phyloP scores from a whole-genome alignment of 345 rosid species.

The Eucalyptus tenuipes region DNA sequence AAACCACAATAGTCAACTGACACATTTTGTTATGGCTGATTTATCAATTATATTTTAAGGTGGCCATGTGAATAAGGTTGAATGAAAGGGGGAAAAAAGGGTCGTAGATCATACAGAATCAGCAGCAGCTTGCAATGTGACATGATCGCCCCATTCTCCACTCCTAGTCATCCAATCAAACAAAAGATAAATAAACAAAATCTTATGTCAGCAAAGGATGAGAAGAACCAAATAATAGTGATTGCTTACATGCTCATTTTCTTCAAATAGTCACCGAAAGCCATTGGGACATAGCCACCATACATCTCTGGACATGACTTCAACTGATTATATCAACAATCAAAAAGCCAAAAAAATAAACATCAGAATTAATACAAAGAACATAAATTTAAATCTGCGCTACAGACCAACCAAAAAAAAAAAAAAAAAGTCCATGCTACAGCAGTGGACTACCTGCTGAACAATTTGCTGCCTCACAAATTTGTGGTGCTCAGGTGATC shows the following conservation, averaged over 20 bases:
- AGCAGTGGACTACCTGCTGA: slow-evolving; percentile 37
- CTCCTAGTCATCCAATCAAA: slow-evolving; percentile 9
- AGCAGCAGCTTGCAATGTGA: slow-evolving; percentile 67
- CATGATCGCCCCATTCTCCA: slow-evolving; percentile 73
- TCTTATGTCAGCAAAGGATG: neutral
- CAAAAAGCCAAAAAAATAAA: neutral
- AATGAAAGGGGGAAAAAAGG: neutral
- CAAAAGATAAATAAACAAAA: neutral
- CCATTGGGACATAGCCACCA: slow-evolving; percentile 47
- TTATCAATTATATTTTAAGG: neutral
- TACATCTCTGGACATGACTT: slow-evolving; percentile 27
- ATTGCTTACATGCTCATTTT: slow-evolving; percentile 35
- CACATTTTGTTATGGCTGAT: neutral
- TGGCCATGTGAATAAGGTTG: neutral
- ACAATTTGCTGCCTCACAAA: slow-evolving; percentile 62
- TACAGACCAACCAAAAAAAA: neutral
- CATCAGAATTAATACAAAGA: neutral
- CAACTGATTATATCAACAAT: slow-evolving; percentile 18
- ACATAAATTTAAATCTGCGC: neutral
- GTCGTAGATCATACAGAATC: slow-evolving; percentile 22
- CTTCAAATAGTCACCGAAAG: slow-evolving; percentile 42
- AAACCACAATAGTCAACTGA: neutral
- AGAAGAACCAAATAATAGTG: neutral
- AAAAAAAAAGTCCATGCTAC: neutral
- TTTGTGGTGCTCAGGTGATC: slow-evolving; percentile 61